Evolutionary conservation across 116 monocot genomes (phyloP), one percentile per base, ranked within the genome.

Genomic region (Trichopus zeylanicus): DNA sequence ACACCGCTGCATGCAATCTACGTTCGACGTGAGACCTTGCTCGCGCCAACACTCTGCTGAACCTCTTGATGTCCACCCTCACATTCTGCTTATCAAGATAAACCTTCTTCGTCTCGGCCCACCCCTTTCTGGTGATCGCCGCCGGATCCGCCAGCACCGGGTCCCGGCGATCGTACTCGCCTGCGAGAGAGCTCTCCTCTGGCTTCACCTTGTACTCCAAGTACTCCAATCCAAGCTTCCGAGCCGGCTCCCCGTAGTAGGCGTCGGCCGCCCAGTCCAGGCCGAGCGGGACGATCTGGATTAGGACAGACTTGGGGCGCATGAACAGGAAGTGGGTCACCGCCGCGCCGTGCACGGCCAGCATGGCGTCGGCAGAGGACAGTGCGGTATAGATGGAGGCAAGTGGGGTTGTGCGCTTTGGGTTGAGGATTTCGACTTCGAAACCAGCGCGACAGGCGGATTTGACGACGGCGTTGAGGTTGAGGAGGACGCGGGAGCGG

Each of bases 41-140:
- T 31, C 29, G 24, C 6, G 25, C 57, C 4, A 92, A 49, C 0
- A 81, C 25, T 32, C 59, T 76, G n/a, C 66, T 64, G 46, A 92
- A 84, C 51, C 81, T 81, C n/a, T 37, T 53, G 8, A 92, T 15
- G 63, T 83, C 65, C 25, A 86, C 29, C 16, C 46, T 77, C 11
- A 91, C 78, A 55, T 86, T 85, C 47, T 92, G 92, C 15, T 57
- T 70, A 19, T 87, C 78, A 3, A 92, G 74, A 64, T 92, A 92
- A 12, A 87, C 58, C 60, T 62, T 86, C 70, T 92, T 92, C 29
- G 83, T 87, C 67, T 87, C 87, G 57, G 59, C 67, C 92, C 87
- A 92, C 35, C 86, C 92, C 55, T 63, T 74, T 26, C 69, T 78
- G 1, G 77, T 83, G 22, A 92, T 61, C 0, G 35, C 31, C 1